Evolutionary conservation across 345 rosid species (phyloP).

Genomic region (Pugionium dolabratum): DNA sequence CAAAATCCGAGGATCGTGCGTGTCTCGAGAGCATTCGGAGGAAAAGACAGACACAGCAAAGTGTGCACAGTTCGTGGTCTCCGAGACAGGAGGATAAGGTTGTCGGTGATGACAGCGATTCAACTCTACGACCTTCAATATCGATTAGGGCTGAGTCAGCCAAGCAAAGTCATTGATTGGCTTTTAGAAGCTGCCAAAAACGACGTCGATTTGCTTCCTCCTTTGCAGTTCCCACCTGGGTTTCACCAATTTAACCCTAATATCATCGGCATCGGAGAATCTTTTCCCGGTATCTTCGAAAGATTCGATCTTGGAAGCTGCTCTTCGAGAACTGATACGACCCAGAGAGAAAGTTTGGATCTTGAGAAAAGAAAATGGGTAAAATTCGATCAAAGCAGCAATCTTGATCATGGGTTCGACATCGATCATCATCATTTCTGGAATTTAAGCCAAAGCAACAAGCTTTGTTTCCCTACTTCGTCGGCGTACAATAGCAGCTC

Average conservation of each 20-base stretch:
- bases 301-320: conserved; percentile 46
- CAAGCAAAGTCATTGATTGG: conserved; percentile 96
- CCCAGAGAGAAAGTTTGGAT: conserved; percentile 36
- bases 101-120: conserved; percentile 91
- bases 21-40: conserved; percentile 83
- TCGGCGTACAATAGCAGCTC: conserved; percentile 41
- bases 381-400: conserved; percentile 43
- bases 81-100: conserved; percentile 82
- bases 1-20: conserved; percentile 91
- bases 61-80: conserved; percentile 91
- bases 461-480: conserved; percentile 31
- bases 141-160: conserved; percentile 77
- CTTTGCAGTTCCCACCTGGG: conserved; percentile 73
- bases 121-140: conserved; percentile 93
- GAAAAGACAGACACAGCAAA: conserved; percentile 97
- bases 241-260: conserved; percentile 73
- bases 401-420: conserved; percentile 42
- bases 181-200: conserved; percentile 67
- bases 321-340: conserved; percentile 42
- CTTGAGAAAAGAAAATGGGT: conserved; percentile 70
- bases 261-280: conserved; percentile 35
- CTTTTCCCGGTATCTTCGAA: conserved; percentile 40
- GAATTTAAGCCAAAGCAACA: conserved; percentile 46
- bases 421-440: conserved; percentile 46
- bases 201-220: conserved; percentile 88